These are phyloP conservation scores for Panellus pusillus DNA, from an alignment of 768 basidiomycete genomes.

Conservation along the genomic window DNA sequence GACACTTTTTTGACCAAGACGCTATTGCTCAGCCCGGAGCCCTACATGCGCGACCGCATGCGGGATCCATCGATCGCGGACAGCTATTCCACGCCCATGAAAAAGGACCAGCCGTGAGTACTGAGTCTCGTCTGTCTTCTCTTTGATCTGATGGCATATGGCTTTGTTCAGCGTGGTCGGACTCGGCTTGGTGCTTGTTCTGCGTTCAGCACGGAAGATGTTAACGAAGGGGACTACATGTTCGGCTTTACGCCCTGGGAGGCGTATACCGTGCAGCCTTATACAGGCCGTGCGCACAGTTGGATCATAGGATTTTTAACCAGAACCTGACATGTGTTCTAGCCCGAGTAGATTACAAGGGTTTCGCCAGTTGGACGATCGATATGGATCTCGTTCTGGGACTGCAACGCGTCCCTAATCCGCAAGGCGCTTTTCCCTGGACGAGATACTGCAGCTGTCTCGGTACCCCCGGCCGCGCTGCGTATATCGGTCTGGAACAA, in stretches of 20 bases:
- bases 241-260: slow-evolving; percentile 28
- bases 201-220: slow-evolving; percentile 31
- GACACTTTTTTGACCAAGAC: slow-evolving; percentile 36
- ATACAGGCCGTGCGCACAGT: slow-evolving; percentile 10
- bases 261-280: slow-evolving; percentile 21
- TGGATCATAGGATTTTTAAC: neutral
- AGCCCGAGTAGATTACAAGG: slow-evolving; percentile 20
- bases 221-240: slow-evolving; percentile 31
- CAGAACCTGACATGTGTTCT: neutral
- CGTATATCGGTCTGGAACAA: slow-evolving; percentile 26
- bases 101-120: slow-evolving; percentile 19
- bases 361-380: slow-evolving; percentile 14
- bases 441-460: slow-evolving; percentile 16
- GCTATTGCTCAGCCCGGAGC: slow-evolving; percentile 32
- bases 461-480: slow-evolving; percentile 27
- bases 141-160: neutral
- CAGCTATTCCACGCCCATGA: slow-evolving; percentile 19
- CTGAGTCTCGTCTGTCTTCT: neutral
- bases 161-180: slow-evolving; percentile 9
- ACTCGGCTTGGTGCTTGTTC: slow-evolving; percentile 30
- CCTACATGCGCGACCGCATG: slow-evolving; percentile 30
- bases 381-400: slow-evolving; percentile 22
- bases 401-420: slow-evolving; percentile 21
- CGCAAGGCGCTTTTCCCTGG: slow-evolving; percentile 23
- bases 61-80: slow-evolving; percentile 18